Evolutionary conservation across 805 yeast species (phyloP), one percentile per base, ranked within the genome.

Genomic region (Kodamaea restingae): DNA sequence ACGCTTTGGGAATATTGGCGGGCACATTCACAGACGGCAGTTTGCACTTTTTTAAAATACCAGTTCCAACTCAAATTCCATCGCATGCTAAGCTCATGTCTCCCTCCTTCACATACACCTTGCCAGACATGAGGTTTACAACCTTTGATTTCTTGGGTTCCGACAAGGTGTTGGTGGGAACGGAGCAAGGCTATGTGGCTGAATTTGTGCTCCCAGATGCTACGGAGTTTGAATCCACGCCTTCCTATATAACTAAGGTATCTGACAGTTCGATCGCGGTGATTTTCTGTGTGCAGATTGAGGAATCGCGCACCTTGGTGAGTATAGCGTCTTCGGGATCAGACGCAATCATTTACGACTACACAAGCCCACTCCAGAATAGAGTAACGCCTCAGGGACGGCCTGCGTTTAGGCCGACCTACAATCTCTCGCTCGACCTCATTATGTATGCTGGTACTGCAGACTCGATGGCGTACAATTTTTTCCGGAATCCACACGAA

Each of bases 1-100:
- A 49, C 44, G 66, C 45, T 8, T 32, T 71, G 11, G 79, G 78
- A 2, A 61, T 72, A 0, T 47, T 81, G n/a, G 71, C 70, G 4
- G 78, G 76, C 8, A 64, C 67, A 0, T 76, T 77, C 44, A 75
- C 75, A 29, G 83, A 79, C 54, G 90, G 90, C 0, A 54, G 63
- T 4, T 54, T 78, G 4, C 78, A 76, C 40, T 49, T 80, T 4
- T 52, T 80, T 12, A 66, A 67, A 35, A 49, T 79, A 0, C 31
- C 31, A 27, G 8, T 5, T 4, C 31, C 63, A 7, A n/a, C 7
- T 2, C 55, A 53, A 15, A 50, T 36, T 3, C 41, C 56, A 2
- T 35, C 43, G 6, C 46, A 40, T 33, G 44, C 49, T 7, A 41
- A 43, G 4, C 46, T 64, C 6, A 11, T 27, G 6, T 26, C 20